These are phyloP conservation scores for Russula foetens DNA, from an alignment of 768 basidiomycete genomes.

Conservation along the genomic window DNA sequence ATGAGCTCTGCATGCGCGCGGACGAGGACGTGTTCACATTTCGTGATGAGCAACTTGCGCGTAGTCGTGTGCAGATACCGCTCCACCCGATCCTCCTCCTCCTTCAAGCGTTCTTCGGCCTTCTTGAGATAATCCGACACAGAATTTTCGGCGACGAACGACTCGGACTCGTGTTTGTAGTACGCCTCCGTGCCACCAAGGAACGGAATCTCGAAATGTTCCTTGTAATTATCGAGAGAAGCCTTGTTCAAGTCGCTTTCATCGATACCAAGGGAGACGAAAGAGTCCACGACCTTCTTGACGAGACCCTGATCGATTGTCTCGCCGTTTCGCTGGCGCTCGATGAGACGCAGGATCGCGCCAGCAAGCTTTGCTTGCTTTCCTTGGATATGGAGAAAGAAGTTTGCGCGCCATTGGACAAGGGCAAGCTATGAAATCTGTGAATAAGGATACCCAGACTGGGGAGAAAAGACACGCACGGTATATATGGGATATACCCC, in stretches of 20 bases:
- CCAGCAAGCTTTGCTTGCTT: slow-evolving; percentile 76
- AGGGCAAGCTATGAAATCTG: slow-evolving; percentile 62
- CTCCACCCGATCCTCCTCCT: slow-evolving; percentile 95
- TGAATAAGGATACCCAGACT: not conserved
- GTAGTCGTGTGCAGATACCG: slow-evolving; percentile 88
- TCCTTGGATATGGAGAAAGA: slow-evolving; percentile 83
- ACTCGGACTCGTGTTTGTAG: slow-evolving; percentile 87
- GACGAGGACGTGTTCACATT: slow-evolving; percentile 91
- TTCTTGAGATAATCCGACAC: slow-evolving; percentile 94
- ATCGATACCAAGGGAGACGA: slow-evolving; percentile 91
- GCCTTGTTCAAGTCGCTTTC: slow-evolving; percentile 87
- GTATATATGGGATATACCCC: slow-evolving; percentile 95
- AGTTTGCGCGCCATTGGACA: slow-evolving; percentile 90
- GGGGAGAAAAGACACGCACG: slow-evolving; percentile 38
- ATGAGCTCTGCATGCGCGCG: slow-evolving; percentile 75
- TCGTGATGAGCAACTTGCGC: slow-evolving; percentile 66
- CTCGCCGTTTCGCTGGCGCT: slow-evolving; percentile 90
- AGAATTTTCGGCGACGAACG: slow-evolving; percentile 80
- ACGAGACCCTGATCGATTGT: slow-evolving; percentile 87
- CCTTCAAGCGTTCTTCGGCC: slow-evolving; percentile 84
- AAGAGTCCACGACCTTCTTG: slow-evolving; percentile 91
- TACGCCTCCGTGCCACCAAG: slow-evolving; percentile 82
- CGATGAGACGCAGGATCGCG: slow-evolving; percentile 84
- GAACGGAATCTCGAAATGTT: slow-evolving; percentile 87
- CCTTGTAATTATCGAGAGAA: slow-evolving; percentile 88